Conservation (phyloP, 306 rosid species). For the Trifolium repens region DNA sequence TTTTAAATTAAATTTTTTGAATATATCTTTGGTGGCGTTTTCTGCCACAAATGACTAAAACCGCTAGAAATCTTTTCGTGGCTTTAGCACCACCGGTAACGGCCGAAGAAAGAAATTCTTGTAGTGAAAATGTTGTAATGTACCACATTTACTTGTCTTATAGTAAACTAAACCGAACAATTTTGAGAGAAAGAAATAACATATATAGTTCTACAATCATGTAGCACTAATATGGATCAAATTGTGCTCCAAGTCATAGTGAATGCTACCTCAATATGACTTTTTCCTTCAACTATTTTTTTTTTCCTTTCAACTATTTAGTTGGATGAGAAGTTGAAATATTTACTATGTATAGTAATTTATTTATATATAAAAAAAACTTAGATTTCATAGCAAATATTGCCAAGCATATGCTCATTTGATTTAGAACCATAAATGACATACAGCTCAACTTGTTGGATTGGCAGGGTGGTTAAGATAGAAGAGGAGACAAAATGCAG, state of each 20-base stretch:
- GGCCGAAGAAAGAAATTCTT: too few species aligned
- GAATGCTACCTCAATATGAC: neutral
- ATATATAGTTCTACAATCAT: too few species aligned
- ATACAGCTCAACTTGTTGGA: conserved; percentile 50
- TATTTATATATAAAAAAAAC: neutral
- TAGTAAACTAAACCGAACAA: too few species aligned
- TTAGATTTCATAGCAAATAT: neutral
- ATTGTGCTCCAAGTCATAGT: neutral
- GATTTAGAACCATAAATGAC: conserved; percentile 13
- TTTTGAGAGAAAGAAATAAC: too few species aligned
- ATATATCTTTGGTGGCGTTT: too few species aligned
- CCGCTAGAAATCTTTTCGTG: too few species aligned
- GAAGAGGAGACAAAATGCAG: conserved; percentile 56
- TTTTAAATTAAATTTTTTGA: too few species aligned
- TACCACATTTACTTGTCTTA: too few species aligned
- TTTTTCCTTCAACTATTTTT: neutral
- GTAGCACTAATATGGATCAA: too few species aligned
- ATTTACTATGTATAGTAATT: neutral
- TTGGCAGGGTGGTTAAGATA: conserved; percentile 22
- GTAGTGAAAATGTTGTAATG: too few species aligned
- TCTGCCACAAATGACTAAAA: too few species aligned
- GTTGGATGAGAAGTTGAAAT: neutral
- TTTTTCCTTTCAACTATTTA: neutral
- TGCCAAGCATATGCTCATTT: neutral
- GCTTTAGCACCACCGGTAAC: too few species aligned